Evolutionary conservation across 768 basidiomycete genomes (phyloP).

Genomic region (Leccinum arenicola): DNA sequence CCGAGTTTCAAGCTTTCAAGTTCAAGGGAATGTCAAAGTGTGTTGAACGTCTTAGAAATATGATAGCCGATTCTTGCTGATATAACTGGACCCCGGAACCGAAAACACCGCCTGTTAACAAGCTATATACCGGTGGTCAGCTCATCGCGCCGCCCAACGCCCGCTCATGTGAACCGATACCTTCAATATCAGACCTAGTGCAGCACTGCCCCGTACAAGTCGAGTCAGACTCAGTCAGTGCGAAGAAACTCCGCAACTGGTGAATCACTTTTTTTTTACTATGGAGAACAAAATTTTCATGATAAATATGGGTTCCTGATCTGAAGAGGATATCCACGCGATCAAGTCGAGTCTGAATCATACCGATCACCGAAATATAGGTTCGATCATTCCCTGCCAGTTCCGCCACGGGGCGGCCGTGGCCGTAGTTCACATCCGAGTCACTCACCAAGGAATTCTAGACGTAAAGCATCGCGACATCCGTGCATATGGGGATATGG

Average conservation of each 20-base stretch:
- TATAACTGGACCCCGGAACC: constrained; percentile 13
- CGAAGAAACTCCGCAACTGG: background rate
- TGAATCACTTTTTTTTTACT: background rate
- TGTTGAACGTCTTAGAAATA: background rate
- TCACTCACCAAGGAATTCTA: background rate
- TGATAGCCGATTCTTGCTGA: background rate
- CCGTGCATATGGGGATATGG: background rate
- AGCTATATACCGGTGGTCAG: background rate
- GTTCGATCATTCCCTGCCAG: background rate
- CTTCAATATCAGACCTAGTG: background rate
- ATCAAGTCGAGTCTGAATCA: background rate
- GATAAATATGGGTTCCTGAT: background rate
- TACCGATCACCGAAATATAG: background rate
- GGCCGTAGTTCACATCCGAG: background rate
- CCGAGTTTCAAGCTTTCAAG: background rate
- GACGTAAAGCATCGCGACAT: background rate
- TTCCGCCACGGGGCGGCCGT: background rate
- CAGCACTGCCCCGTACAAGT: background rate
- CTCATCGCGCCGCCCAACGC: background rate
- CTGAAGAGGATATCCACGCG: background rate
- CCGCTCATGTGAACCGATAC: background rate
- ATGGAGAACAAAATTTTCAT: background rate
- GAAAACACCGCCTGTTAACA: background rate
- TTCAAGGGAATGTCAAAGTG: background rate
- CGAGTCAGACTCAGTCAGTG: background rate